phyloP scores from a whole-genome alignment of 75 land plant genomes.

The Larix kaempferi region DNA sequence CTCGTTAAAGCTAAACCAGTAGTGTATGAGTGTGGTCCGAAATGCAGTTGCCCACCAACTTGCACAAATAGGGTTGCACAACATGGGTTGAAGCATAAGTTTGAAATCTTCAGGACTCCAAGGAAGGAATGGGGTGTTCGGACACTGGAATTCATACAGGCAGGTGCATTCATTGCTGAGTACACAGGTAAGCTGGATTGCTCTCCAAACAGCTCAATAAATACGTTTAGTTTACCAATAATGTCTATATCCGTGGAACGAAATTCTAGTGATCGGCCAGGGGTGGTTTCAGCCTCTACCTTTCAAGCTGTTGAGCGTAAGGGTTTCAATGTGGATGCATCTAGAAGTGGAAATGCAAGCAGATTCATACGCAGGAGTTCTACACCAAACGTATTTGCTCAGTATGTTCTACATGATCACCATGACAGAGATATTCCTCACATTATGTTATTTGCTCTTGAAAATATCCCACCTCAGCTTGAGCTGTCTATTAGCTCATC shows the following conservation, averaged over 20 bases:
- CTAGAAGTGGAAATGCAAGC: constrained; percentile 63
- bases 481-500: constrained; percentile 35
- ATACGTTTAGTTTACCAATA: constrained; percentile 38
- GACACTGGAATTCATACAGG: constrained; percentile 71
- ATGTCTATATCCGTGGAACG: constrained; percentile 30
- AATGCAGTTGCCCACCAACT: constrained; percentile 47
- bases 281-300: constrained; percentile 21
- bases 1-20: constrained; percentile 51
- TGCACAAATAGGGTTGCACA: constrained; percentile 66
- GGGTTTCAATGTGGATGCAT: constrained; percentile 64
- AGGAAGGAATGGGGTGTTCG: constrained; percentile 15
- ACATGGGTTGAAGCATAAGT: constrained; percentile 38
- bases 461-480: constrained; percentile 75
- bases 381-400: constrained; percentile 76
- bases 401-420: constrained; percentile 73
- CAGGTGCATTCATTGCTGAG: constrained; percentile 79
- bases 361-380: constrained; percentile 79
- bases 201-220: constrained; percentile 17
- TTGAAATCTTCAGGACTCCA: constrained; percentile 71
- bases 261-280: constrained; percentile 57
- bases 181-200: constrained; percentile 62
- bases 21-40: constrained; percentile 63
- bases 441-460: constrained; percentile 85
- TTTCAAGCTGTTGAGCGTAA: constrained; percentile 19
- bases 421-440: constrained; percentile 54